These are phyloP conservation scores for Marasmius oreades DNA, from an alignment of 1,284 basidiomycete genomes.

Conservation along the genomic window DNA sequence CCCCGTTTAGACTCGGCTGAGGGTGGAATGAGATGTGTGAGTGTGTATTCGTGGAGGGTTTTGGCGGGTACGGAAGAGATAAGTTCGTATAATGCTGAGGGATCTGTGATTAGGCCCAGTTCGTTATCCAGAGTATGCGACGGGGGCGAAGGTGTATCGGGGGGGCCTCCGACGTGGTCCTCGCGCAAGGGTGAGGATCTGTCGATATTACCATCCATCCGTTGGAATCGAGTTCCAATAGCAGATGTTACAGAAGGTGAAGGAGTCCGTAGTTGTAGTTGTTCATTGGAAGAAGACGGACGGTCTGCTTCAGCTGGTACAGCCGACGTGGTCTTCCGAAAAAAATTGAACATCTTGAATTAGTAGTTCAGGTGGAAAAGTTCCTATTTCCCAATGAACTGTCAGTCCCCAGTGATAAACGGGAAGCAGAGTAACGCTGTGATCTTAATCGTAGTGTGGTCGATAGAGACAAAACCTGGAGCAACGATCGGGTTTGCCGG, in stretches of 20 bases:
- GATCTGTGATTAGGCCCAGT: constrained; percentile 26
- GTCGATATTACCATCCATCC: constrained; percentile 8
- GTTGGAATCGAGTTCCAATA: constrained; percentile 10
- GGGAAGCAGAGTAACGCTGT: no score
- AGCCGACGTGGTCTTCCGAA: background rate
- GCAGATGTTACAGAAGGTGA: constrained; percentile 14
- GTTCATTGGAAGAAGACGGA: constrained; percentile 1
- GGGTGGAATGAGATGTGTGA: constrained; percentile 40
- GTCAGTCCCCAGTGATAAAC: no score
- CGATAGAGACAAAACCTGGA: no score
- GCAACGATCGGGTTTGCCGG: no score
- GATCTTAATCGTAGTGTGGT: no score
- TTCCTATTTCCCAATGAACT: no score
- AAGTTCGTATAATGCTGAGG: constrained; percentile 44
- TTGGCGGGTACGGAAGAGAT: constrained; percentile 62
- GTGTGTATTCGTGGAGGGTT: constrained; percentile 58
- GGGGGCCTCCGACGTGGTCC: constrained; percentile 4
- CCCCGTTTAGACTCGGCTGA: constrained; percentile 18
- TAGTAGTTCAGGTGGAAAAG: background rate
- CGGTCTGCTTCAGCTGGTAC: background rate
- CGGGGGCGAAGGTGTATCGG: constrained; percentile 17
- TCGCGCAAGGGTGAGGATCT: constrained; percentile 7
- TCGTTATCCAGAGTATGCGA: constrained; percentile 11
- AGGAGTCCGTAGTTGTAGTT: constrained; percentile 14
- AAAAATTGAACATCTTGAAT: constrained; percentile 1